Percentiles rank a stretch among this genome's conserved stretches.
phyloP scores from a whole-genome alignment of 495 filamentous ascomycete species.

The Hypoxylon fragiforme region DNA sequence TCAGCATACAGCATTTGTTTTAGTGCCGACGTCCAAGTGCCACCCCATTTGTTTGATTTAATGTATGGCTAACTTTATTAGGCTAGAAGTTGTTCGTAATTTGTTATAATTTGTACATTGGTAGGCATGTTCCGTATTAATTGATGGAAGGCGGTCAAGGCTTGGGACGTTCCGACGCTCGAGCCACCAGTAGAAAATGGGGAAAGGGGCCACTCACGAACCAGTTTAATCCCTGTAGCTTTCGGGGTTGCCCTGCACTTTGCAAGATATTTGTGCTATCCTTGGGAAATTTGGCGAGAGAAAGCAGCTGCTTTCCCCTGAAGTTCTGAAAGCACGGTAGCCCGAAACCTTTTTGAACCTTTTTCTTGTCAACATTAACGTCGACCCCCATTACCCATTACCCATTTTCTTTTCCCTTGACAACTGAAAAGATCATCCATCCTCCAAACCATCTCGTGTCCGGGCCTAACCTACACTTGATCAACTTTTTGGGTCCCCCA shows the following conservation, averaged over 20 bases:
- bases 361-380: conserved; percentile 27
- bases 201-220: conserved; percentile 24
- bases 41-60: not conserved
- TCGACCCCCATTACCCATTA: conserved; percentile 19
- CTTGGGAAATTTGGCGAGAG: conserved; percentile 28
- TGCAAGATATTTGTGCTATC: conserved; percentile 13
- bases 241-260: conserved; percentile 31
- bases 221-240: conserved; percentile 28
- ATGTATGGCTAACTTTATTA: conserved; percentile 8
- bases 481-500: conserved; percentile 16
- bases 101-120: conserved; percentile 2
- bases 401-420: not conserved
- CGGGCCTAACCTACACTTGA: conserved; percentile 2
- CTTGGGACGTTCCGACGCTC: conserved; percentile 32
- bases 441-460: not conserved
- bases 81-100: conserved; percentile 6
- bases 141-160: conserved; percentile 32
- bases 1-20: not conserved
- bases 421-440: conserved; percentile 7
- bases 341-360: conserved; percentile 1
- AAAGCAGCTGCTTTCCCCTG: conserved; percentile 34
- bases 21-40: conserved; percentile 6
- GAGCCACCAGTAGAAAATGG: conserved; percentile 29
- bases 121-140: no score
- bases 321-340: conserved; percentile 1